These are phyloP conservation scores for Cordia subcordata DNA, from an alignment of 257 asterid genomes.

Conservation along the genomic window DNA sequence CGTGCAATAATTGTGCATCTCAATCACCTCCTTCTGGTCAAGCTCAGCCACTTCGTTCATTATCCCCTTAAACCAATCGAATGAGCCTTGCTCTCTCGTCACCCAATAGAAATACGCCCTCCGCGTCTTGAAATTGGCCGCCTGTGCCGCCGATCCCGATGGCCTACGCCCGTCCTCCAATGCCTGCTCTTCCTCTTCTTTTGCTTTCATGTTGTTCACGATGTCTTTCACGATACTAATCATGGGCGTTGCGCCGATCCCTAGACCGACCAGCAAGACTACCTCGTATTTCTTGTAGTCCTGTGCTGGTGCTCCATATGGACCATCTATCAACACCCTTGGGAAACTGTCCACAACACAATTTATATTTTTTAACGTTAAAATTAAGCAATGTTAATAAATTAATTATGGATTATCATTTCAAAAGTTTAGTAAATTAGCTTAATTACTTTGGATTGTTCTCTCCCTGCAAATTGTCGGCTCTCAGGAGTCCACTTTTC, in stretches of 20 bases:
- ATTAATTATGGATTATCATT: too few species aligned
- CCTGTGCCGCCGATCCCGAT: neutral
- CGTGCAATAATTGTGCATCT: conserved; percentile 71
- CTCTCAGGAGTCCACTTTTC: conserved; percentile 31
- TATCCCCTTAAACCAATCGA: conserved; percentile 75
- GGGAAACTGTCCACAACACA: conserved; percentile 45
- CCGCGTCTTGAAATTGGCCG: conserved; percentile 21
- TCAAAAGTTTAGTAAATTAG: too few species aligned
- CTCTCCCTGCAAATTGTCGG: conserved; percentile 16
- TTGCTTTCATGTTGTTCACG: conserved; percentile 47
- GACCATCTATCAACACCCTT: conserved; percentile 60
- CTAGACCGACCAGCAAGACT: conserved; percentile 61
- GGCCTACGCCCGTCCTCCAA: conserved; percentile 4
- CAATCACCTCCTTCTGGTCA: conserved; percentile 54
- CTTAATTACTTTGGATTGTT: conserved; percentile 25
- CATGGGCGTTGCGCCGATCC: conserved; percentile 78
- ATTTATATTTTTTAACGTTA: neutral
- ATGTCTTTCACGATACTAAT: conserved; percentile 73
- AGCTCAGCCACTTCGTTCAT: conserved; percentile 67
- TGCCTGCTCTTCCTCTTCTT: conserved; percentile 10
- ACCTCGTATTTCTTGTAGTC: conserved; percentile 64
- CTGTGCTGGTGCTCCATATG: conserved; percentile 81
- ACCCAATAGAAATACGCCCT: conserved; percentile 84
- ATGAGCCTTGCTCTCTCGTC: conserved; percentile 69
- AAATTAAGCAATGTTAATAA: neutral